phyloP scores from a whole-genome alignment of 2,329 filamentous ascomycete genomes.

The Beauveria medogensis region DNA sequence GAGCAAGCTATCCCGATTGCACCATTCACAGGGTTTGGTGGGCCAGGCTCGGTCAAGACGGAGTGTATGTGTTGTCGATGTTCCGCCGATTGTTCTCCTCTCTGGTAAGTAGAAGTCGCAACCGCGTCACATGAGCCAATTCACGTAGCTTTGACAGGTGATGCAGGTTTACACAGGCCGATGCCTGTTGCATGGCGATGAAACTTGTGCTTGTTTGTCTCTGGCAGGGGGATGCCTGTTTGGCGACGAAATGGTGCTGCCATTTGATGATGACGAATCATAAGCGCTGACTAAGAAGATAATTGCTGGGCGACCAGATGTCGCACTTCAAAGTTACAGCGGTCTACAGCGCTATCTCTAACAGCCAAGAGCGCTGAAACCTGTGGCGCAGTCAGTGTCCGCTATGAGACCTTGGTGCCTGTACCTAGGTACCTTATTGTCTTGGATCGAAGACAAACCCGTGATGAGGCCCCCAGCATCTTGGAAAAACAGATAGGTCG shows the following conservation, averaged over 20 bases:
- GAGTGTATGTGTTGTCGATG: neutral
- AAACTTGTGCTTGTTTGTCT: neutral
- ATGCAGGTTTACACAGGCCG: neutral
- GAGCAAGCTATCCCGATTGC: neutral
- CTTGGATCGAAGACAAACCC: neutral
- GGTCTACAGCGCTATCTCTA: neutral
- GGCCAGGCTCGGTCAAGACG: neutral
- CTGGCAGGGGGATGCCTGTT: neutral
- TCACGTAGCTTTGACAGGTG: neutral
- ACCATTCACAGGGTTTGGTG: neutral
- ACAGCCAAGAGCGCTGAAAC: neutral
- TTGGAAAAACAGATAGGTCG: too few species aligned
- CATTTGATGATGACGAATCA: too few species aligned
- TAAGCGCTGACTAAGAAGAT: too few species aligned
- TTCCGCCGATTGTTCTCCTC: neutral
- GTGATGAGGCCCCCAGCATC: neutral
- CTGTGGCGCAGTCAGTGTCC: neutral
- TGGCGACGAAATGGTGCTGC: neutral
- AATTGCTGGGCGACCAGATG: too few species aligned
- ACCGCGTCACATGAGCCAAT: neutral
- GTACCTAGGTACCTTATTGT: too few species aligned
- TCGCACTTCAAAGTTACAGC: neutral
- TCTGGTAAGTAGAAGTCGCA: neutral
- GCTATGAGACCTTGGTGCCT: neutral
- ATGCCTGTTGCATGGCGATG: neutral